phyloP scores from a whole-genome alignment of 177 flowering plant genomes.

The Telopea speciosissima region DNA sequence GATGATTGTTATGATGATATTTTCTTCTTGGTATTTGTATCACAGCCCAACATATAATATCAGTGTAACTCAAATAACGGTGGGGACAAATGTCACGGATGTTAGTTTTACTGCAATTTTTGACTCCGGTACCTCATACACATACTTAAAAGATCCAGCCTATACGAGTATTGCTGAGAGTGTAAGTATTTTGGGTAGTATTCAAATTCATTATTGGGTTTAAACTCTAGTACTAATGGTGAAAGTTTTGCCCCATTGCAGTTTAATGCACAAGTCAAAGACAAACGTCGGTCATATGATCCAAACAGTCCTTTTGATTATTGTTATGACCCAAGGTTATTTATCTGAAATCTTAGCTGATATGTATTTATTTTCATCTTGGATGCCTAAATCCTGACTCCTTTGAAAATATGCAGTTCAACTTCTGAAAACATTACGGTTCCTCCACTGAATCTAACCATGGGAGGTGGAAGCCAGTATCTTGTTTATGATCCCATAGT shows the following conservation, averaged over 20 bases:
- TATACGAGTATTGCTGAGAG: slow-evolving; percentile 51
- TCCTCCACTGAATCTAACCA: slow-evolving; percentile 50
- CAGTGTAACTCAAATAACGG: slow-evolving; percentile 45
- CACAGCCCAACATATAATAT: slow-evolving; percentile 68
- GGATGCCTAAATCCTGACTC: background rate
- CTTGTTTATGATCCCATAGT: slow-evolving; percentile 38
- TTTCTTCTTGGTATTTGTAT: slow-evolving; percentile 9
- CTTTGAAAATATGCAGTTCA: slow-evolving; percentile 33
- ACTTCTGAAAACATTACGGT: slow-evolving; percentile 13
- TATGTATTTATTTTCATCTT: background rate
- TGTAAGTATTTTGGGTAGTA: slow-evolving; percentile 46
- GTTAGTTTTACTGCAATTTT: slow-evolving; percentile 51
- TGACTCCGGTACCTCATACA: slow-evolving; percentile 90
- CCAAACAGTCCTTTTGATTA: slow-evolving; percentile 70
- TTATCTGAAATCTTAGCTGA: background rate
- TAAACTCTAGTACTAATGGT: background rate
- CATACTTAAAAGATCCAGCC: slow-evolving; percentile 76
- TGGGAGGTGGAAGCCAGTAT: slow-evolving; percentile 63
- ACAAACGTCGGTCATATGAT: slow-evolving; percentile 37
- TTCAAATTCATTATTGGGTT: background rate
- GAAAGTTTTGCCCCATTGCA: slow-evolving; percentile 29
- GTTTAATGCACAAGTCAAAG: slow-evolving; percentile 58
- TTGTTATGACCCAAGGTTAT: slow-evolving; percentile 63
- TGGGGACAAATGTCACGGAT: slow-evolving; percentile 35
- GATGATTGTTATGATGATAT: slow-evolving; percentile 7